Conservation (phyloP, 345 rosid genomes). For the Adansonia digitata region DNA sequence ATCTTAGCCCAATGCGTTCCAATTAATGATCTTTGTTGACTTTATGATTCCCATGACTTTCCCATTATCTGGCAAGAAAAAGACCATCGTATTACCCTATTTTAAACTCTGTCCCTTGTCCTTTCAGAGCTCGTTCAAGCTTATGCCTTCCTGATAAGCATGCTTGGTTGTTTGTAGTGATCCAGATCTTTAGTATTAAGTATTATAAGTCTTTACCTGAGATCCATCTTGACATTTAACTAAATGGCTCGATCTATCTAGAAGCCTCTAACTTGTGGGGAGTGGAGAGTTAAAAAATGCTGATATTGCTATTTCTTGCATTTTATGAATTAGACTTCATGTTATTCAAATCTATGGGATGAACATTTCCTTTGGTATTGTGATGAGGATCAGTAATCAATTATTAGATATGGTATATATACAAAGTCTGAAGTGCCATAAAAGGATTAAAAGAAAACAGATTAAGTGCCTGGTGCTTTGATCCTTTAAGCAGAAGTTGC, state of each 20-base stretch:
- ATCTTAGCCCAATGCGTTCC: background rate
- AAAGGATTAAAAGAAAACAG: background rate
- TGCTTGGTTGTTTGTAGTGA: background rate
- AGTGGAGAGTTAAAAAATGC: background rate
- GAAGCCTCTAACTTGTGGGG: background rate
- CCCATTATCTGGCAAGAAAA: background rate
- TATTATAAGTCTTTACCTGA: background rate
- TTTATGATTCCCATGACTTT: background rate
- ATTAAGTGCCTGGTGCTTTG: background rate
- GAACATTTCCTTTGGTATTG: background rate
- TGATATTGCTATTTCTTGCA: background rate
- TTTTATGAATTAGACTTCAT: background rate
- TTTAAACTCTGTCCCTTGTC: background rate
- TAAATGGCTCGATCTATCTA: background rate
- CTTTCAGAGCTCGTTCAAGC: background rate
- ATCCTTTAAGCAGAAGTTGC: background rate
- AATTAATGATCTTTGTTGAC: background rate
- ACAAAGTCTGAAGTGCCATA: background rate
- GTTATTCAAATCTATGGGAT: background rate
- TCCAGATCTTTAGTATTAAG: background rate
- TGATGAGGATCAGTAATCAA: background rate
- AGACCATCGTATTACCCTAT: background rate
- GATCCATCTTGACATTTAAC: background rate
- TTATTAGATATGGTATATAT: background rate
- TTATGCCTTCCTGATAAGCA: background rate